Evolutionary conservation across 1,284 basidiomycete species (phyloP).

Genomic region (Apiotrichum veenhuisii): DNA sequence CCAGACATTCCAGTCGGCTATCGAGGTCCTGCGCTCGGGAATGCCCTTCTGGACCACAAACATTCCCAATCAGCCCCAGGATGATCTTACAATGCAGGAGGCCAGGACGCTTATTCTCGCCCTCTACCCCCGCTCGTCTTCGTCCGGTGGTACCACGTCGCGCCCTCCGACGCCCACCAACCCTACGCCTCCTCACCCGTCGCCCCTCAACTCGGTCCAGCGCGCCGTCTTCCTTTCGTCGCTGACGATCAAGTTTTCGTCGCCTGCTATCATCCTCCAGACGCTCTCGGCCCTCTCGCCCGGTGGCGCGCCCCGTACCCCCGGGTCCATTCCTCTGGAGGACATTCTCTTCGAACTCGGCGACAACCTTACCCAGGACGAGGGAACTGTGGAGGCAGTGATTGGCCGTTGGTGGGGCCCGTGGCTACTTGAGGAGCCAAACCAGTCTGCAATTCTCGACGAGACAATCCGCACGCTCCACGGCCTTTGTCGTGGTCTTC

Average conservation of each 20-base stretch:
- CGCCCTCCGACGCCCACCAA: conserved; percentile 44
- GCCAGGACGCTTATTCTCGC: conserved; percentile 44
- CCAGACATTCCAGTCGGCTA: conserved; percentile 38
- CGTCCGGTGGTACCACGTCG: conserved; percentile 24
- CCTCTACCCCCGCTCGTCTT: conserved; percentile 35
- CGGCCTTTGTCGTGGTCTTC: conserved; percentile 43
- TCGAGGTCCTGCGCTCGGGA: conserved; percentile 38
- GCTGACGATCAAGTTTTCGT: conserved; percentile 47
- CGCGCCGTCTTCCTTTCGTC: conserved; percentile 39
- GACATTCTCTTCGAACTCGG: conserved; percentile 50
- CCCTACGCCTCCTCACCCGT: conserved; percentile 42
- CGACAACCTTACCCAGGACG: conserved; percentile 46
- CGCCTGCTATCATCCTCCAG: conserved; percentile 47
- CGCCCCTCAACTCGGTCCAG: conserved; percentile 42
- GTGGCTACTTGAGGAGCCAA: conserved; percentile 35
- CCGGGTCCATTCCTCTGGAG: conserved; percentile 40
- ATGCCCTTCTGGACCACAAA: conserved; percentile 41
- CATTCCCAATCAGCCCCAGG: conserved; percentile 33
- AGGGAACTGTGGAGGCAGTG: conserved; percentile 44
- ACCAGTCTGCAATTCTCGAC: conserved; percentile 25
- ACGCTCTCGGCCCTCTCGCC: conserved; percentile 44
- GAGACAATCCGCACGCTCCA: conserved; percentile 35
- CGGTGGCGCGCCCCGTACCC: conserved; percentile 39
- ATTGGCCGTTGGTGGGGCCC: conserved; percentile 48
- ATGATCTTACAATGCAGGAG: conserved; percentile 45